Percentiles rank a stretch among this genome's conserved stretches.
These are phyloP conservation scores for Pluteus cervinus DNA, from an alignment of 768 basidiomycete genomes.

Conservation along the genomic window DNA sequence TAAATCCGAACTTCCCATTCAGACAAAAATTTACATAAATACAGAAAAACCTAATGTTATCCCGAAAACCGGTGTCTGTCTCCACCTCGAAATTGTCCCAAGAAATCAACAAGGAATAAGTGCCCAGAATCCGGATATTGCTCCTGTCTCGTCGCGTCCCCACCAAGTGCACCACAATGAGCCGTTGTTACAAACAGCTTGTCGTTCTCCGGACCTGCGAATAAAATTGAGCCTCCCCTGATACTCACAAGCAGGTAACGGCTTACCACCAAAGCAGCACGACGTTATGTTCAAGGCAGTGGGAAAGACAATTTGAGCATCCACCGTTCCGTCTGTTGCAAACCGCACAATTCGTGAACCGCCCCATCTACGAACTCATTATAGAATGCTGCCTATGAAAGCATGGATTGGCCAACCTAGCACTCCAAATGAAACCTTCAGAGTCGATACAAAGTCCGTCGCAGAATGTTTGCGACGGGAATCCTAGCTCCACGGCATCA, in stretches of 20 bases:
- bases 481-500: slow-evolving; percentile 49
- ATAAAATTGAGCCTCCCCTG: slow-evolving; percentile 5
- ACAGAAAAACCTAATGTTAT: slow-evolving; percentile 9
- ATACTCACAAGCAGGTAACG: slow-evolving; percentile 1
- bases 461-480: slow-evolving; percentile 43
- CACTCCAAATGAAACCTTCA: slow-evolving; percentile 63
- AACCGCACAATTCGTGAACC: slow-evolving; percentile 56
- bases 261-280: slow-evolving; percentile 63
- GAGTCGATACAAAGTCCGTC: slow-evolving; percentile 65
- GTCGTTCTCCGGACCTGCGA: slow-evolving; percentile 52
- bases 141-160: slow-evolving; percentile 41
- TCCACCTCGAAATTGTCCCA: slow-evolving; percentile 35
- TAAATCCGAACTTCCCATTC: slow-evolving; percentile 19
- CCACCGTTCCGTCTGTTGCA: slow-evolving; percentile 43
- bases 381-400: slow-evolving; percentile 7
- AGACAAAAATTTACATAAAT: neutral
- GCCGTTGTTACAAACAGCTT: slow-evolving; percentile 59
- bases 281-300: slow-evolving; percentile 60
- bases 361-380: slow-evolving; percentile 44
- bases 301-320: slow-evolving; percentile 53
- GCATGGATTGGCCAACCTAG: slow-evolving; percentile 27
- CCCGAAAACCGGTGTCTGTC: slow-evolving; percentile 27
- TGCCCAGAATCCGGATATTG: slow-evolving; percentile 51
- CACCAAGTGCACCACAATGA: slow-evolving; percentile 55
- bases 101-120: slow-evolving; percentile 45